Base-by-base conservation (phyloP, 2,329 filamentous ascomycete species). In the Trichophyton equinum region DNA sequence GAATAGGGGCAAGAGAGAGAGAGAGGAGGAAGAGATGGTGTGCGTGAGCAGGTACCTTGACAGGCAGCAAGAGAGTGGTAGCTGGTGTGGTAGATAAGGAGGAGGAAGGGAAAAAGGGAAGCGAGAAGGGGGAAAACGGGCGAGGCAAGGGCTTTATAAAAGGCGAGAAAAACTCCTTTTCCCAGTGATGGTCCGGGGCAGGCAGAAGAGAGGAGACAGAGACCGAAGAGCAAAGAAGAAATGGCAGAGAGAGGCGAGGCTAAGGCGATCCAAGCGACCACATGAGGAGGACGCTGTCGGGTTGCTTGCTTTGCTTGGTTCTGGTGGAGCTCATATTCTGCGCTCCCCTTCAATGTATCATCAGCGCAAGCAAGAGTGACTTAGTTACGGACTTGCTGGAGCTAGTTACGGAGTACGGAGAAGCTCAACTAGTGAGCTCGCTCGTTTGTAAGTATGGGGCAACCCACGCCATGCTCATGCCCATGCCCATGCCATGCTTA, bases 241-340 rank as follows among this genome's bases (percentile, higher is more conserved):
- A 27, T 27, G 47, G 18, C 47, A 27, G 25, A 27, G 51, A 27
- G 51, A 36, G 51, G 51, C 51, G 51, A 55, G 51, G 51, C 51
- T 55, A 55, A 55, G 51, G 51, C 51, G 51, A 55, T 55, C 51
- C 51, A 55, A 55, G 51, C 51, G 51, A 55, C 51, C 51, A 55
- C 51, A 55, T 57, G 20, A 33, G 46, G 22, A 44, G 40, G 40
- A 44, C 40, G 40, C 40, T 44, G 40, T 44, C 33, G 25, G n/a
- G 8, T 47, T 18, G 30, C 36, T 2, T 51, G 30, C 36, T 5
- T 51, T 51, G 46, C 46, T 51, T 55, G 51, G 51, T 55, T 55
- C 51, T 55, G 51, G 51, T 55, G 51, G 51, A 55, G 51, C 51
- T 51, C 33, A 38, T 38, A 13, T 47, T 47, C 20, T 47, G 9